phyloP scores from a whole-genome alignment of 2,329 filamentous ascomycete species.

The Aureobasidium pullulans region DNA sequence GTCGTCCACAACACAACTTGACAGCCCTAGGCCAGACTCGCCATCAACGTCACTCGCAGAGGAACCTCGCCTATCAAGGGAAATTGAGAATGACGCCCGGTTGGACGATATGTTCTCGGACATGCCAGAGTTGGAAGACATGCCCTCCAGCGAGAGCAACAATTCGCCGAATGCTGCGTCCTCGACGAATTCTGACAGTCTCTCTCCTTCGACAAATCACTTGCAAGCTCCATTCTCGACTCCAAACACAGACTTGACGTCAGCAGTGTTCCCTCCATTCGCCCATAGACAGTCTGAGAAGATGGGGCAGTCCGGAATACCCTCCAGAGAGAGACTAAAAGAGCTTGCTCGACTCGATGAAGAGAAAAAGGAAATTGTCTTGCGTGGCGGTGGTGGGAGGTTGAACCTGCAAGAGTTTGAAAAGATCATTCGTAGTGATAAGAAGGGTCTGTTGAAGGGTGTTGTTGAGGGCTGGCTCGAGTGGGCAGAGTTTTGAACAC shows the following conservation, averaged over 20 bases:
- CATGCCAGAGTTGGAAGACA: background rate
- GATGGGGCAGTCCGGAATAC: background rate
- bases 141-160: background rate
- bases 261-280: background rate
- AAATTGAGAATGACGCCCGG: background rate
- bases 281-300: background rate
- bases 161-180: background rate
- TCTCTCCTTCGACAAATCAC: background rate
- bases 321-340: constrained; percentile 32
- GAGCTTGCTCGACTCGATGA: constrained; percentile 48
- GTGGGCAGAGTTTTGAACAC: constrained; percentile 49
- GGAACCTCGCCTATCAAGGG: background rate
- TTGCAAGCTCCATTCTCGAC: constrained; percentile 3
- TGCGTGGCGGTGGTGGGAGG: constrained; percentile 70
- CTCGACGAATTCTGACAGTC: background rate
- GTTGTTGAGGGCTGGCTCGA: constrained; percentile 92
- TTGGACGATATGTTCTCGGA: background rate
- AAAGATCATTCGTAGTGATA: constrained; percentile 57
- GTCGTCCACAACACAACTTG: background rate
- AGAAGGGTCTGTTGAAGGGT: constrained; percentile 53
- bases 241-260: background rate
- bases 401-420: constrained; percentile 76
- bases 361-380: constrained; percentile 60
- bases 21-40: background rate
- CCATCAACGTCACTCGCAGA: background rate